A percentile compares a stretch with the other conserved stretches of the same genome.
Conservation (phyloP, 768 basidiomycete genomes). For the Mycena haematopus region DNA sequence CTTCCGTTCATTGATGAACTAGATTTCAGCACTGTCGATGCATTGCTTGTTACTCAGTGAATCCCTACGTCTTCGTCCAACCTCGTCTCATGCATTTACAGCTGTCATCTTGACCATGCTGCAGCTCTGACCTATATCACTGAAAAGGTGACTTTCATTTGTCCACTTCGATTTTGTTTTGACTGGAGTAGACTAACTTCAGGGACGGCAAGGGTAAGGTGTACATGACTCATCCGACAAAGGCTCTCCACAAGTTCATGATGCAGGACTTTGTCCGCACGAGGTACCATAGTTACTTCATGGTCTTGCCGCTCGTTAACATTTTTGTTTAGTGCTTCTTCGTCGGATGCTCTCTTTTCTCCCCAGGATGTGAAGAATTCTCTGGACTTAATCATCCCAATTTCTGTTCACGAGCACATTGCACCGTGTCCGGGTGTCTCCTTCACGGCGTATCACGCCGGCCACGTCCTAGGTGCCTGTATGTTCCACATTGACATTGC, state of each 20-base stretch:
- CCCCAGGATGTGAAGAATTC: constrained; percentile 86
- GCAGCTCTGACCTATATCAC: constrained; percentile 96
- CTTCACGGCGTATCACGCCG: constrained; percentile 98
- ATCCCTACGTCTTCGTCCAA: constrained; percentile 24
- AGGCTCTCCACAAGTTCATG: constrained; percentile 98
- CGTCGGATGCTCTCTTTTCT: constrained; percentile 81
- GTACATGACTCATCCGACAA: constrained; percentile 99
- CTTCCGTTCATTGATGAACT: constrained; percentile 97
- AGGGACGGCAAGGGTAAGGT: constrained; percentile 96
- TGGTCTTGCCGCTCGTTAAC: neutral
- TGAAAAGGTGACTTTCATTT: constrained; percentile 74
- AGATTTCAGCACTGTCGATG: constrained; percentile 98
- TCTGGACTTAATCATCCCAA: constrained; percentile 83
- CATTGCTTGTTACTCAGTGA: constrained; percentile 95
- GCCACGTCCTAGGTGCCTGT: constrained; percentile 96
- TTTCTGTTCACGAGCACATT: constrained; percentile 93
- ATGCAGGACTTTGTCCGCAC: constrained; percentile 91
- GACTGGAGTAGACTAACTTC: constrained; percentile 84
- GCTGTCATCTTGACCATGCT: constrained; percentile 98
- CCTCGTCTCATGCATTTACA: constrained; percentile 37
- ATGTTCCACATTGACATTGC: constrained; percentile 99
- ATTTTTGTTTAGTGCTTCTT: constrained; percentile 49
- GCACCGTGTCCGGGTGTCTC: constrained; percentile 91
- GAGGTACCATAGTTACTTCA: neutral
- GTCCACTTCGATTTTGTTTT: neutral